A percentile compares a stretch with the other conserved stretches of the same genome.
Evolutionary conservation across 768 basidiomycete genomes (phyloP).

Genomic region (Leccinum rimulosum): DNA sequence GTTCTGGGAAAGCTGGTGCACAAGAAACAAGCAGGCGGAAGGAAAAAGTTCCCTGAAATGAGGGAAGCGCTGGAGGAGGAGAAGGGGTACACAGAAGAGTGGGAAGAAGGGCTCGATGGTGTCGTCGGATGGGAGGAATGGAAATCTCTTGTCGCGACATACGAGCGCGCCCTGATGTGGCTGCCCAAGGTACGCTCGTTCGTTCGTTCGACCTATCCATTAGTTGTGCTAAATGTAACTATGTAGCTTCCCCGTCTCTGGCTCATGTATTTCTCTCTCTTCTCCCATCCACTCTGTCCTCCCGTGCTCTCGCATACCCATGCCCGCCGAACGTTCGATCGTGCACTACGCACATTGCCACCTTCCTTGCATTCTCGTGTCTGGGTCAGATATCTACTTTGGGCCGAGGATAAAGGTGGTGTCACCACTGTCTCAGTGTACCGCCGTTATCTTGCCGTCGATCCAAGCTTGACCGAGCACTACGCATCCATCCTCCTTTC

Average conservation of each 20-base stretch:
- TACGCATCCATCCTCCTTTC: conserved; percentile 69
- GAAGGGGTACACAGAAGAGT: conserved; percentile 72
- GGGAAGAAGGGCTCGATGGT: conserved; percentile 84
- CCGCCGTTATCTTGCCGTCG: conserved; percentile 82
- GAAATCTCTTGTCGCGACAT: conserved; percentile 82
- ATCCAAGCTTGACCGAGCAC: conserved; percentile 77
- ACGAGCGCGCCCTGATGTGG: conserved; percentile 95
- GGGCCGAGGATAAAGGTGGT: conserved; percentile 85
- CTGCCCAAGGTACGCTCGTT: conserved; percentile 68
- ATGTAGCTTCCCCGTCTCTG: conserved; percentile 86
- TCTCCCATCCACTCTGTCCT: conserved; percentile 88
- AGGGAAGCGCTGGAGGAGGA: conserved; percentile 88
- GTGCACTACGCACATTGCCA: conserved; percentile 88
- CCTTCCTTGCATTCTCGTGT: conserved; percentile 89
- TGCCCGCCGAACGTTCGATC: conserved; percentile 91
- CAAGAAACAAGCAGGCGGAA: conserved; percentile 80
- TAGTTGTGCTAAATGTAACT: conserved; percentile 5
- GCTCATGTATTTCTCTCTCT: conserved; percentile 89
- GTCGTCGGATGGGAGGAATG: conserved; percentile 97
- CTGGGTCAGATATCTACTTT: conserved; percentile 90
- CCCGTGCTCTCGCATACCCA: conserved; percentile 82
- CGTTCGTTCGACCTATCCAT: not conserved
- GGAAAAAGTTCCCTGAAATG: conserved; percentile 91
- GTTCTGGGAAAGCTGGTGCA: conserved; percentile 74
- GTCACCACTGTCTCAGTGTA: conserved; percentile 78